Conservation (phyloP, 768 basidiomycete genomes). For the Suillus ampliporus region DNA sequence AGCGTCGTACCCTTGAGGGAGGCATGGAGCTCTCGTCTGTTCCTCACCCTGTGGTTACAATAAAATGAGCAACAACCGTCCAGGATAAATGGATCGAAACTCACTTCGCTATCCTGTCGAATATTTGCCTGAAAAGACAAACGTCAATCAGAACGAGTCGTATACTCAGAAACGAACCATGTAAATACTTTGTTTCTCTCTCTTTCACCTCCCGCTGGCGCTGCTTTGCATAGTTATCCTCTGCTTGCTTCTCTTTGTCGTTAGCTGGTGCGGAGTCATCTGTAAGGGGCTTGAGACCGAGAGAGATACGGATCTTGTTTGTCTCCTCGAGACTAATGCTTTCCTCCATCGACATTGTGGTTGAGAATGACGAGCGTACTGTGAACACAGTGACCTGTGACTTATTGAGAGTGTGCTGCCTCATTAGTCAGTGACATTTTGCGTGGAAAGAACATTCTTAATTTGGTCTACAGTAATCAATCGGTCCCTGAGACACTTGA, state of each 20-base stretch:
- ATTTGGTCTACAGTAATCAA: not conserved
- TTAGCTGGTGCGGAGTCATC: constrained; percentile 76
- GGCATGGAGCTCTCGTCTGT: constrained; percentile 89
- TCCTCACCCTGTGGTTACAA: constrained; percentile 79
- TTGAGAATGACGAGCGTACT: not conserved
- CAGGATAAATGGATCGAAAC: constrained; percentile 43
- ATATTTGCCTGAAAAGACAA: constrained; percentile 58
- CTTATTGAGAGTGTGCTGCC: not conserved
- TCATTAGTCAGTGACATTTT: constrained; percentile 1
- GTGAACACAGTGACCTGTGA: not conserved
- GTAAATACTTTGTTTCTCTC: constrained; percentile 75
- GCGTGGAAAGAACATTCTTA: not conserved
- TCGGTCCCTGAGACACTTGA: too few relatives aligned
- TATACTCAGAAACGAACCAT: constrained; percentile 24
- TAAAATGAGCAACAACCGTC: constrained; percentile 43
- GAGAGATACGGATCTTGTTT: constrained; percentile 91
- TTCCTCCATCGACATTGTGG: constrained; percentile 75
- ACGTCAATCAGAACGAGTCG: constrained; percentile 26
- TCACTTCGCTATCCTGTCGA: constrained; percentile 88
- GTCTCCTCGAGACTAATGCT: constrained; percentile 94
- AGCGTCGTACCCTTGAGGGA: constrained; percentile 93
- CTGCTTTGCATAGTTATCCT: constrained; percentile 80
- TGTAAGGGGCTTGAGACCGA: constrained; percentile 92
- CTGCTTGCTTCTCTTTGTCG: constrained; percentile 83
- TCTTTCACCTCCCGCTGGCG: constrained; percentile 74